phyloP scores from a whole-genome alignment of 495 filamentous ascomycete species.

The Pyronema omphalodes region DNA sequence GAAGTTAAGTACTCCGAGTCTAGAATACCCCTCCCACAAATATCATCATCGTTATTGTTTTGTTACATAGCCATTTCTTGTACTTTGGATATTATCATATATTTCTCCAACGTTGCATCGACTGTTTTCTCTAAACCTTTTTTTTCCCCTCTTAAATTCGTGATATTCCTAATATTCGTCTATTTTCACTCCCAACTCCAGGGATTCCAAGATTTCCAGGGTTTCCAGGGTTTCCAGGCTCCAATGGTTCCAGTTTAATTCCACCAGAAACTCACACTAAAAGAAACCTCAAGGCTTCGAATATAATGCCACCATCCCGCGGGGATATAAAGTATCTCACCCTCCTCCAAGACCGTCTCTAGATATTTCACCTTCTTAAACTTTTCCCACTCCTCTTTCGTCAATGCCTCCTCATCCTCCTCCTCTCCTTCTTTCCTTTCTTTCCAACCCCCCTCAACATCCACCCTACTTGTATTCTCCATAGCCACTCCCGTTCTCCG shows the following conservation, averaged over 20 bases:
- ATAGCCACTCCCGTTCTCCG: conserved; percentile 63
- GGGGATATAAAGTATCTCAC: conserved; percentile 81
- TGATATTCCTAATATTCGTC: too few species aligned
- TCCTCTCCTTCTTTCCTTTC: conserved; percentile 6
- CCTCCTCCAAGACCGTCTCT: conserved; percentile 61
- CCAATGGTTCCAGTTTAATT: conserved; percentile 29
- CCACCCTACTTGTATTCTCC: conserved; percentile 49
- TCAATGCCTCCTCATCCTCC: conserved; percentile 14
- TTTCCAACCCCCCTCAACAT: conserved; percentile 3
- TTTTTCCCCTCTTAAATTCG: too few species aligned
- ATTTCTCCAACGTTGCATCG: too few species aligned
- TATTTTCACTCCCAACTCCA: too few species aligned
- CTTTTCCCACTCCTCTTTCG: conserved; percentile 35
- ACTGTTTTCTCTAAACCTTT: too few species aligned
- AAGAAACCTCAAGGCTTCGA: conserved; percentile 61
- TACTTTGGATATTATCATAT: too few species aligned
- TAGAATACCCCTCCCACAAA: too few species aligned
- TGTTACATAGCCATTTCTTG: too few species aligned
- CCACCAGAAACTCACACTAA: conserved; percentile 99
- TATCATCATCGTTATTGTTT: too few species aligned
- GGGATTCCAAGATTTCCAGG: too few species aligned
- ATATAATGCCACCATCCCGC: conserved; percentile 99
- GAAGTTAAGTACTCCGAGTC: too few species aligned
- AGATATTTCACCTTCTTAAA: conserved; percentile 46
- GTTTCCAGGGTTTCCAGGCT: too few species aligned